phyloP scores from a whole-genome alignment of 345 rosid species.

The Euphorbia peplus region DNA sequence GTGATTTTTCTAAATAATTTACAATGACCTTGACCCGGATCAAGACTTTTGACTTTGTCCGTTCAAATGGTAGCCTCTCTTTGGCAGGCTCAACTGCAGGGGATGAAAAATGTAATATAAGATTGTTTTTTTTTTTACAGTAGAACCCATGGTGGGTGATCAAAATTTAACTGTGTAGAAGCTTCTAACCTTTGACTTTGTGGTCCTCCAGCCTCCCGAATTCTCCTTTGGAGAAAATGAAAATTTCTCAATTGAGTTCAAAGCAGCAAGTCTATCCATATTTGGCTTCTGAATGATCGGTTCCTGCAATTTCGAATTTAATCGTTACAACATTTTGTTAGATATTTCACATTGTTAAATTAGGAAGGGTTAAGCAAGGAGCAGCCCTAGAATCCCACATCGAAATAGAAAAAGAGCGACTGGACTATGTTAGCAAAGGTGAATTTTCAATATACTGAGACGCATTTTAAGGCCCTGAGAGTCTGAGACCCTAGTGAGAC shows the following conservation, averaged over 20 bases:
- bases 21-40: too few relatives aligned
- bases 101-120: not conserved
- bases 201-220: slow-evolving; percentile 79
- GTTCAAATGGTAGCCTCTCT: slow-evolving; percentile 28
- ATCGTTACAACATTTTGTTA: too few relatives aligned
- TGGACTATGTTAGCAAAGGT: too few relatives aligned
- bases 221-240: slow-evolving; percentile 46
- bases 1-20: too few relatives aligned
- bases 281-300: slow-evolving; percentile 13
- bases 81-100: slow-evolving; percentile 62
- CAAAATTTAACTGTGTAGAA: not conserved
- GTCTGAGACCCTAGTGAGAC: too few relatives aligned
- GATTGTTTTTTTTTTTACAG: too few relatives aligned
- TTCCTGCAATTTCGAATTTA: slow-evolving; percentile 33
- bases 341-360: too few relatives aligned
- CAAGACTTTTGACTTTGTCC: slow-evolving; percentile 1
- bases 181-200: slow-evolving; percentile 63
- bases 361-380: too few relatives aligned
- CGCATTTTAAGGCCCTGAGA: too few relatives aligned
- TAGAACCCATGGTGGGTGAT: not conserved
- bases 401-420: too few relatives aligned
- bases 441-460: too few relatives aligned
- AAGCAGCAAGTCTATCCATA: slow-evolving; percentile 32
- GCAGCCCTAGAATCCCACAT: too few relatives aligned
- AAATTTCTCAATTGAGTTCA: slow-evolving; percentile 53